Base-by-base conservation (phyloP, 345 rosid genomes). In the Physaria fendleri region DNA sequence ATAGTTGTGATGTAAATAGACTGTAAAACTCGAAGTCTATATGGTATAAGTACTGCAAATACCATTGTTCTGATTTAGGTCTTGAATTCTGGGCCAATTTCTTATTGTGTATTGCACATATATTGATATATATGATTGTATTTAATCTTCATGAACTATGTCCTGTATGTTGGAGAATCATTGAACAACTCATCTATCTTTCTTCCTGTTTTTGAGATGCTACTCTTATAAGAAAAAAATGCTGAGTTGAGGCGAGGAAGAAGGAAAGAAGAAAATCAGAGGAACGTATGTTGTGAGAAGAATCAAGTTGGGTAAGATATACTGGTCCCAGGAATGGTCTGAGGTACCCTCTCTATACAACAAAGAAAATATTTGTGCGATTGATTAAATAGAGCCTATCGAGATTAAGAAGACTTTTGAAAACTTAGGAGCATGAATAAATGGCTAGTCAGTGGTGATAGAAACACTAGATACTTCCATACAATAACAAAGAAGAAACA, bases 1-100 rank as follows among this genome's bases (percentile, higher is more conserved):
- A 45, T 38, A 69, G 51, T 20, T 44, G 18, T 69, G 43, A 38
- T 54, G 73, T 69, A 61, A 53, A 69, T 69, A 61, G 56, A 12
- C 21, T 66, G 71, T 66, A 66, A 27, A 56, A 22, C 42, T 56
- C 50, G 11, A 56, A 46, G 21, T 16, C 32, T 28, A 11, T 44
- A 44, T 55, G 63, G 48, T 29, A 34, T 27, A 57, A 39, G 15
- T 49, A 47, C 21, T 49, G 25, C 16, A 17, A 13, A 37, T 9
- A 17, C 23, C 25, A 32, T 57, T 57, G 52, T 50, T 32, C 49
- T 2, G 52, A 58, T 37, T 32, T 39, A 21, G 51, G 64, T 29
- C 64, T 57, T 56, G 18, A 27, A 11, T 25, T 25, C 29, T 23
- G 5, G 55, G 62, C 62, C 62, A 5, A 2, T 54, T 44, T 7